phyloP scores from a whole-genome alignment of 2,329 filamentous ascomycete species.

The Hymenoscyphus salicellus region DNA sequence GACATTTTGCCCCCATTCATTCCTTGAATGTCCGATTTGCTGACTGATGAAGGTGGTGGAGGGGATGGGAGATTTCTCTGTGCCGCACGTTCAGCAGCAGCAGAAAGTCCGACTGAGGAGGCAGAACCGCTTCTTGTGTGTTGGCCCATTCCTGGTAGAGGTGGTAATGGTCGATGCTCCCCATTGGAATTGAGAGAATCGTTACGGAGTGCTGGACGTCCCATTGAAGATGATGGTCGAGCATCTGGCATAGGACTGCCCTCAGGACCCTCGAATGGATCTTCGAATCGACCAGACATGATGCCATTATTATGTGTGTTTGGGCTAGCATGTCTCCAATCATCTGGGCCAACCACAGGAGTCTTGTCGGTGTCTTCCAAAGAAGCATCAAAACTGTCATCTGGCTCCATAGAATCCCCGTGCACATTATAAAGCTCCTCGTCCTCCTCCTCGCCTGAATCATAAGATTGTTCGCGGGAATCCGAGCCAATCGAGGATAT shows the following conservation, averaged over 20 bases:
- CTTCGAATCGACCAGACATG: conserved; percentile 44
- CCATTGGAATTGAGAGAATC: conserved; percentile 75
- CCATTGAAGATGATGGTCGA: conserved; percentile 29
- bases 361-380: conserved; percentile 96
- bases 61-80: conserved; percentile 71
- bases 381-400: conserved; percentile 92
- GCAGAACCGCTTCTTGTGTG: conserved; percentile 44
- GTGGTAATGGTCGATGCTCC: conserved; percentile 81
- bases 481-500: conserved; percentile 87
- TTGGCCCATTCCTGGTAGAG: conserved; percentile 65
- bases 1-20: conserved; percentile 75
- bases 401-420: conserved; percentile 56
- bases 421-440: conserved; percentile 56
- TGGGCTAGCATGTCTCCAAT: conserved; percentile 78
- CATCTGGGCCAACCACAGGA: conserved; percentile 93
- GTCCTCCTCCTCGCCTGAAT: conserved; percentile 74
- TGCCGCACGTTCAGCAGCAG: conserved; percentile 69
- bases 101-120: conserved; percentile 62
- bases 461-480: conserved; percentile 89
- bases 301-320: conserved; percentile 32
- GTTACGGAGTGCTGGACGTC: conserved; percentile 59
- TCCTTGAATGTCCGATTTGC: conserved; percentile 74
- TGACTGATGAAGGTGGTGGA: conserved; percentile 62
- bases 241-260: conserved; percentile 64
- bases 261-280: conserved; percentile 63